These are phyloP conservation scores for Tanacetum coccineum DNA, from an alignment of 129 eudicot species.

Conservation along the genomic window DNA sequence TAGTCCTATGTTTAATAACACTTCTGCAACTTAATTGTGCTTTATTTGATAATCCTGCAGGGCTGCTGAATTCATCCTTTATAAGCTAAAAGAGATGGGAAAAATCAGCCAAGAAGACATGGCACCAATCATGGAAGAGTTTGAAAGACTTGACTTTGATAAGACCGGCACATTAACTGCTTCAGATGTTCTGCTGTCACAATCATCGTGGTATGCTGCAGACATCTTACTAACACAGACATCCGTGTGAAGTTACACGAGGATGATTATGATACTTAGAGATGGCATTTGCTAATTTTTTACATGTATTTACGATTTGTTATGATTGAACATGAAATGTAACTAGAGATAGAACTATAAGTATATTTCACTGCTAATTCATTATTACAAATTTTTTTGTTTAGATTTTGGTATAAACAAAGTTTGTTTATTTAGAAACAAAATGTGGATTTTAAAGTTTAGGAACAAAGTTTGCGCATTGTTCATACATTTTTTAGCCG, in stretches of 20 bases:
- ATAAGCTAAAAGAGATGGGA: constrained; percentile 96
- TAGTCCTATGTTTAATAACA: too few relatives aligned
- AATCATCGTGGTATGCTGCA: constrained; percentile 40
- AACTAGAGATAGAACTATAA: neutral
- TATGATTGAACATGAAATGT: neutral
- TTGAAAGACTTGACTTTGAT: constrained; percentile 77
- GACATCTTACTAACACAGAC: constrained; percentile 31
- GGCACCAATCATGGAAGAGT: constrained; percentile 65
- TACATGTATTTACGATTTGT: constrained; percentile 1
- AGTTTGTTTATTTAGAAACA: too few relatives aligned
- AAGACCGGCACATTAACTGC: constrained; percentile 80
- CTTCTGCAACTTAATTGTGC: neutral
- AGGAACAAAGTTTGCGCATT: too few relatives aligned
- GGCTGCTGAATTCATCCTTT: constrained; percentile 82
- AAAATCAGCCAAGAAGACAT: constrained; percentile 81
- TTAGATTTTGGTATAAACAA: neutral
- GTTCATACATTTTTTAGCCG: too few relatives aligned
- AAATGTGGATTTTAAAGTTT: too few relatives aligned
- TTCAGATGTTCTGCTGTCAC: constrained; percentile 64
- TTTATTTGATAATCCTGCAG: constrained; percentile 26
- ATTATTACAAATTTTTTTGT: neutral
- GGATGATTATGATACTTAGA: neutral
- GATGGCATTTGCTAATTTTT: neutral
- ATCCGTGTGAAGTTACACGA: constrained; percentile 22
- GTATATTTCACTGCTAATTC: neutral